These are phyloP conservation scores for Cyberlindnera maritima DNA, from an alignment of 805 yeast genomes.

Conservation along the genomic window DNA sequence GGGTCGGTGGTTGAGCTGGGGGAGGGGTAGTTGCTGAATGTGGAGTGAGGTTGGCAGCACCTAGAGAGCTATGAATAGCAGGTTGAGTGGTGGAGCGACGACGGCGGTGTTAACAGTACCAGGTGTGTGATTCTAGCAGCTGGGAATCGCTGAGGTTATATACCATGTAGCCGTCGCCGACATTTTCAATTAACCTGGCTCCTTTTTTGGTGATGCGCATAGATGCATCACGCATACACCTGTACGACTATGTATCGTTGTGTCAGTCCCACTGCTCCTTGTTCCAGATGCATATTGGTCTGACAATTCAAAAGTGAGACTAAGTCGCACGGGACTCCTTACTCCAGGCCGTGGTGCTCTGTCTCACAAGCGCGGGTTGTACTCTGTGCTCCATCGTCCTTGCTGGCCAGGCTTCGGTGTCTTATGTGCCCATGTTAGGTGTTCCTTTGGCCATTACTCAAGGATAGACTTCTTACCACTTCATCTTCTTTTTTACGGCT, in stretches of 20 bases:
- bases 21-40: background rate
- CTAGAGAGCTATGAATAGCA: slow-evolving; percentile 1
- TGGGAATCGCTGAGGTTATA: slow-evolving; percentile 4
- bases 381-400: too few relatives aligned
- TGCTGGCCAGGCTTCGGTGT: too few relatives aligned
- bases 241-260: background rate
- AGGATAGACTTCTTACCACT: too few relatives aligned
- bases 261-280: background rate
- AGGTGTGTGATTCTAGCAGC: background rate
- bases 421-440: too few relatives aligned
- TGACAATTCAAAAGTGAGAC: too few relatives aligned
- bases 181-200: slow-evolving; percentile 1
- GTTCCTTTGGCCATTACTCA: too few relatives aligned
- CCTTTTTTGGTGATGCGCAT: slow-evolving; percentile 4
- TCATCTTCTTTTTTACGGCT: too few relatives aligned
- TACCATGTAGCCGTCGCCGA: background rate
- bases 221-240: background rate
- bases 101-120: background rate
- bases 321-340: too few relatives aligned
- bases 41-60: background rate
- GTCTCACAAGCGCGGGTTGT: too few relatives aligned
- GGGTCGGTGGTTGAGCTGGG: background rate
- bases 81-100: slow-evolving; percentile 3
- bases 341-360: too few relatives aligned
- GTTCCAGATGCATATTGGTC: background rate